These are phyloP conservation scores for Kluyveromyces lactis DNA, from an alignment of 805 yeast species.

Conservation along the genomic window DNA sequence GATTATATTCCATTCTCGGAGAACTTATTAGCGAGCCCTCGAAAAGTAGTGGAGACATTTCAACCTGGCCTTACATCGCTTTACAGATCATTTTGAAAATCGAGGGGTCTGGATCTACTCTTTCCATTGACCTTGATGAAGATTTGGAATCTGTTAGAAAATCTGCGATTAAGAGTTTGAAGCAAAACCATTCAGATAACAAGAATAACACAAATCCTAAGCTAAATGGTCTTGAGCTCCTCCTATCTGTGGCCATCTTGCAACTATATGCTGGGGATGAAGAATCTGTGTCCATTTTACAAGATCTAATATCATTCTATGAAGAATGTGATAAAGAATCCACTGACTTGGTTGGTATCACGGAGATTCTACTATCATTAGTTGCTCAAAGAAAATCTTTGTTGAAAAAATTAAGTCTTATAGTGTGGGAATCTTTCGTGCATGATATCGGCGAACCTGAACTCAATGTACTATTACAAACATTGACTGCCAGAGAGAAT, in stretches of 20 bases:
- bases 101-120: conserved; percentile 17
- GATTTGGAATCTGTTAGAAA: conserved; percentile 41
- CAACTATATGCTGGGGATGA: conserved; percentile 70
- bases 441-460: conserved; percentile 37
- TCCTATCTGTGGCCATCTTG: conserved; percentile 67
- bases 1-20: conserved; percentile 60
- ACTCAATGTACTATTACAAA: conserved; percentile 43
- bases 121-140: conserved; percentile 45
- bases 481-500: conserved; percentile 62
- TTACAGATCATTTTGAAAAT: conserved; percentile 31
- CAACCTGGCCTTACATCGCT: conserved; percentile 52
- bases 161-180: conserved; percentile 42
- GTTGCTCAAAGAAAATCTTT: conserved; percentile 49
- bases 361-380: conserved; percentile 52
- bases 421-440: conserved; percentile 52
- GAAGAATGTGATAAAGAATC: conserved; percentile 29
- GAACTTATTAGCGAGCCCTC: conserved; percentile 42
- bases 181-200: conserved; percentile 28
- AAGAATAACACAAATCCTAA: conserved; percentile 21
- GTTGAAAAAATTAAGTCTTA: conserved; percentile 47
- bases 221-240: conserved; percentile 60
- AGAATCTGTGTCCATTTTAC: conserved; percentile 67
- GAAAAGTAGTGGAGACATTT: conserved; percentile 1
- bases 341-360: conserved; percentile 40
- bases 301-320: conserved; percentile 62